Evolutionary conservation across 495 filamentous ascomycete genomes (phyloP).

Genomic region (Xylaria sp.): DNA sequence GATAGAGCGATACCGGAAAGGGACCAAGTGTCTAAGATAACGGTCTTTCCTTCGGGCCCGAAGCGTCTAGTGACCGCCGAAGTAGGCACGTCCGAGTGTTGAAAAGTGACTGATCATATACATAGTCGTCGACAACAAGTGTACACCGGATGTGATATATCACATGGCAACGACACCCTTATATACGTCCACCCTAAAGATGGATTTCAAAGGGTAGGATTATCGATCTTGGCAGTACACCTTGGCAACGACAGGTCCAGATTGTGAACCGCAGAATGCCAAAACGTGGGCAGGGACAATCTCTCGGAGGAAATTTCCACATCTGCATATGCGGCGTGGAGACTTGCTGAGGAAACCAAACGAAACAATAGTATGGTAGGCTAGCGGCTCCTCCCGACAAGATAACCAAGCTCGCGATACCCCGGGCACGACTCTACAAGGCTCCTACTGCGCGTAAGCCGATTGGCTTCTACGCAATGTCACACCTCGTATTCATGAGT

Average conservation of each 20-base stretch:
- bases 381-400: conserved; percentile 17
- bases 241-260: conserved; percentile 8
- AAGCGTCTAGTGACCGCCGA: not conserved
- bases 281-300: conserved; percentile 17
- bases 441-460: not conserved
- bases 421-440: not conserved
- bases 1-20: not conserved
- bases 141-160: not conserved
- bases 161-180: conserved; percentile 8
- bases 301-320: conserved; percentile 11
- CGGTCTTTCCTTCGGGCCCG: not conserved
- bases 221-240: not conserved
- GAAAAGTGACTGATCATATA: conserved; percentile 2
- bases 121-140: not conserved
- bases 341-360: conserved; percentile 8
- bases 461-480: not conserved
- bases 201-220: conserved; percentile 18
- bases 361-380: not conserved
- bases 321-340: not conserved
- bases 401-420: conserved; percentile 5
- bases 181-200: conserved; percentile 6
- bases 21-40: not conserved
- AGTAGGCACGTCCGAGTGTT: not conserved
- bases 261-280: not conserved
- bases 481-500: conserved; percentile 6